Evolutionary conservation across 495 filamentous ascomycete species (phyloP).

Genomic region (Aspergillus carlsbadensis): DNA sequence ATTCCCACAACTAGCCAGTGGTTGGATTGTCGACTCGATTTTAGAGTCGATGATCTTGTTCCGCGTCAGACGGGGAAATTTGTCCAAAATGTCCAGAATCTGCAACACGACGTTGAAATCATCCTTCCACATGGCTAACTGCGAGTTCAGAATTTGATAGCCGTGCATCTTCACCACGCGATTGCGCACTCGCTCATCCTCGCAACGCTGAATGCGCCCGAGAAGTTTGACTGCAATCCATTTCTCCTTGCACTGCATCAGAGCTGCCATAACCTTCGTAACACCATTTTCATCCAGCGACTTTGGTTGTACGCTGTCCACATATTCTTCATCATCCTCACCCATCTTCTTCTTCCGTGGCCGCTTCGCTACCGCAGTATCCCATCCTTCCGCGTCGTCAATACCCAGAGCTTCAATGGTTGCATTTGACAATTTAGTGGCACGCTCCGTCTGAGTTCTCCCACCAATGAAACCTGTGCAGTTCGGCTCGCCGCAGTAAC

Average conservation of each 20-base stretch:
- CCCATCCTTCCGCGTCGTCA: slow-evolving; percentile 90
- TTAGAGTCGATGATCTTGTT: slow-evolving; percentile 98
- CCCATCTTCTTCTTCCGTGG: slow-evolving; percentile 91
- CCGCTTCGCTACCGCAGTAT: slow-evolving; percentile 81
- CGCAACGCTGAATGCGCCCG: slow-evolving; percentile 80
- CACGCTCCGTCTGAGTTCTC: slow-evolving; percentile 94
- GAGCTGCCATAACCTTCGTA: slow-evolving; percentile 96
- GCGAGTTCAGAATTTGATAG: slow-evolving; percentile 88
- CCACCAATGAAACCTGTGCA: slow-evolving; percentile 96
- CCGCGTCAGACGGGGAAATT: slow-evolving; percentile 84
- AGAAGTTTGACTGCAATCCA: slow-evolving; percentile 98
- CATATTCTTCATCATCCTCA: slow-evolving; percentile 95
- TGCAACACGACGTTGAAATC: slow-evolving; percentile 87
- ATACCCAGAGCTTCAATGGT: slow-evolving; percentile 96
- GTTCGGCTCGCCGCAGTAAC: slow-evolving; percentile 93
- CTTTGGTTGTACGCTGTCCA: slow-evolving; percentile 84
- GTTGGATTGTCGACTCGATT: slow-evolving; percentile 80
- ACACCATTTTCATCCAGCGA: slow-evolving; percentile 84
- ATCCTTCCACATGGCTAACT: slow-evolving; percentile 78
- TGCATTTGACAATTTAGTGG: slow-evolving; percentile 84
- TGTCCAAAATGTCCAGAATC: slow-evolving; percentile 84
- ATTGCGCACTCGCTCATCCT: slow-evolving; percentile 85
- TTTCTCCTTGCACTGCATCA: slow-evolving; percentile 98
- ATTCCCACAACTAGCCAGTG: slow-evolving; percentile 65
- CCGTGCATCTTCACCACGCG: slow-evolving; percentile 95